Percentiles rank a stretch among this genome's conserved stretches.
phyloP scores from a whole-genome alignment of 352 stramenopile genomes.

The Phytophthora tubulina region DNA sequence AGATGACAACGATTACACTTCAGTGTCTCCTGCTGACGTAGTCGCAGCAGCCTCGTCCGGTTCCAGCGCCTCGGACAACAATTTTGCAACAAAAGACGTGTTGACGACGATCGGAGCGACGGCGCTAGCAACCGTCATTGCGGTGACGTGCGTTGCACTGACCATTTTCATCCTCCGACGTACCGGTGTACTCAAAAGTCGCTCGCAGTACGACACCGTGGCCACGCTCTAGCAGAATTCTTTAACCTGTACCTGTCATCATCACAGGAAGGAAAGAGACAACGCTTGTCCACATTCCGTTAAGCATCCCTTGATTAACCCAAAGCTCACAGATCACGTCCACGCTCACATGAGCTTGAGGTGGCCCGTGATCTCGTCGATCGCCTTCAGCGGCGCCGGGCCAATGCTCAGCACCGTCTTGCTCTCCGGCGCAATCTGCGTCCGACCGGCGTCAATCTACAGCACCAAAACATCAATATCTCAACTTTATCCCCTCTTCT shows the following conservation, averaged over 20 bases:
- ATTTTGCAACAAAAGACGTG: conserved; percentile 42
- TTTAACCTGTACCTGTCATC: conserved; percentile 18
- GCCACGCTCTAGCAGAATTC: conserved; percentile 53
- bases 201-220: conserved; percentile 55
- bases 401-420: conserved; percentile 90
- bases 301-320: conserved; percentile 8
- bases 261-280: conserved; percentile 11
- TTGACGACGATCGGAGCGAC: conserved; percentile 58
- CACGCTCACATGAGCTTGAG: conserved; percentile 86
- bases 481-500: conserved; percentile 6
- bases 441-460: conserved; percentile 82
- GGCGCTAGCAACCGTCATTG: conserved; percentile 47
- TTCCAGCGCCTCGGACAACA: conserved; percentile 10
- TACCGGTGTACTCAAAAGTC: conserved; percentile 54
- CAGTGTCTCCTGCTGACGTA: conserved; percentile 9
- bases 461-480: not conserved
- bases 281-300: not conserved
- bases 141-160: conserved; percentile 45
- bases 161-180: conserved; percentile 48
- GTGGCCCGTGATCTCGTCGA: conserved; percentile 82
- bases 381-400: conserved; percentile 68
- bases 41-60: conserved; percentile 16
- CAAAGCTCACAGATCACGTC: not conserved
- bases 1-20: not conserved
- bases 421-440: conserved; percentile 85